phyloP scores from a whole-genome alignment of 192 early-diverging fungal genomes.

The Gryganskiella cystojenkinii region DNA sequence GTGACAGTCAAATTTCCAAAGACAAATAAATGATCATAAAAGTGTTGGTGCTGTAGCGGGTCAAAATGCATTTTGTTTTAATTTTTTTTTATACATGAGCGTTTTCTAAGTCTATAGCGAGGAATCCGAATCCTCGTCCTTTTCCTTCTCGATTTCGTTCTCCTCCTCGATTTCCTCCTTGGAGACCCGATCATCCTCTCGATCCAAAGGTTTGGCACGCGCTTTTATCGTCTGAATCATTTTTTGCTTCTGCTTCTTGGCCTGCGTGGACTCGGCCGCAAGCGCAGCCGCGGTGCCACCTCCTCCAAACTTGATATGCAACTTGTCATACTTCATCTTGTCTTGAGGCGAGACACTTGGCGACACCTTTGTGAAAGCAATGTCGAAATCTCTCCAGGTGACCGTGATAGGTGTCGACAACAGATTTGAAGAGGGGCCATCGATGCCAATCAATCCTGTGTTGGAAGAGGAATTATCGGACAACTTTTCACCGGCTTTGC shows the following conservation, averaged over 20 bases:
- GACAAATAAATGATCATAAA: not conserved
- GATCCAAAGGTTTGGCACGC: not conserved
- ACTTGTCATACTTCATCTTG: slow-evolving; percentile 56
- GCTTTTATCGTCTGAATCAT: slow-evolving; percentile 8
- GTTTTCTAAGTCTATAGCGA: slow-evolving; percentile 42
- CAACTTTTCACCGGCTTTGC: slow-evolving; percentile 48
- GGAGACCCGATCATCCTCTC: not conserved
- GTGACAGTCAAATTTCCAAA: not conserved
- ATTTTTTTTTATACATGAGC: too few relatives aligned
- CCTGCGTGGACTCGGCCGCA: slow-evolving; percentile 13
- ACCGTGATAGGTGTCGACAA: slow-evolving; percentile 63
- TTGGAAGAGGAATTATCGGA: slow-evolving; percentile 21
- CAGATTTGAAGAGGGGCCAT: slow-evolving; percentile 18
- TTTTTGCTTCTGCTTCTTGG: slow-evolving; percentile 35
- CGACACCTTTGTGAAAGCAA: slow-evolving; percentile 82
- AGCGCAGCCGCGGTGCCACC: slow-evolving; percentile 7
- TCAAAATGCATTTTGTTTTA: too few relatives aligned
- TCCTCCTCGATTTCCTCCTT: not conserved
- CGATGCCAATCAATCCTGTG: slow-evolving; percentile 11
- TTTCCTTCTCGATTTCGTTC: not conserved
- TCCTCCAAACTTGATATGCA: slow-evolving; percentile 59
- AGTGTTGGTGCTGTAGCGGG: too few relatives aligned
- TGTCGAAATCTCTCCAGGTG: slow-evolving; percentile 73
- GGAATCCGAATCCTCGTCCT: slow-evolving; percentile 29
- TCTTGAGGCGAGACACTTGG: slow-evolving; percentile 81